Percentiles rank a stretch among this genome's conserved stretches.
These are phyloP conservation scores for Cinchona pubescens DNA, from an alignment of 257 asterid species.

Conservation along the genomic window DNA sequence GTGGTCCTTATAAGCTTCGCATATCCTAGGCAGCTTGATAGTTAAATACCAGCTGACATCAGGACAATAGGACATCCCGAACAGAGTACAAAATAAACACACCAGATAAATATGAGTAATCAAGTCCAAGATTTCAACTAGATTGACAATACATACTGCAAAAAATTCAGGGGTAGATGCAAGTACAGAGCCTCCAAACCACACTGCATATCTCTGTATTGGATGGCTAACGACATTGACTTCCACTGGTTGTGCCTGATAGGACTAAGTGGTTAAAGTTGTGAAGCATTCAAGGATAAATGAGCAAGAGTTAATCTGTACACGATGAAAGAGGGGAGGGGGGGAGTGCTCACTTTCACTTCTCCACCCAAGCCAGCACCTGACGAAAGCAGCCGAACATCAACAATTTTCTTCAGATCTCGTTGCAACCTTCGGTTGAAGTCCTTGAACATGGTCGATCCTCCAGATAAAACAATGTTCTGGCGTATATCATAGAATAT, in stretches of 20 bases:
- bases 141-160: constrained; percentile 46
- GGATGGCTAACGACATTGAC: constrained; percentile 93
- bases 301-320: background rate
- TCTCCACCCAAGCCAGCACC: constrained; percentile 64
- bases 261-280: constrained; percentile 20
- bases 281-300: constrained; percentile 14
- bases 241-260: constrained; percentile 85
- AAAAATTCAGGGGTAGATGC: constrained; percentile 94
- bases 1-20: background rate
- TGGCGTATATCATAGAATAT: constrained; percentile 33
- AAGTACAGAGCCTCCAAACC: constrained; percentile 98
- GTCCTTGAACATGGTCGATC: constrained; percentile 96
- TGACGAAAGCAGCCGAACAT: constrained; percentile 73
- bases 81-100: too few relatives aligned
- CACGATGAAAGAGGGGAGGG: background rate
- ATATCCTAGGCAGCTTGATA: background rate
- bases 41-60: background rate
- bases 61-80: background rate
- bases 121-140: constrained; percentile 8
- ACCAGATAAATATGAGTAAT: constrained; percentile 10
- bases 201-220: constrained; percentile 91
- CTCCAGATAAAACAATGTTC: constrained; percentile 94
- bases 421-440: constrained; percentile 85
- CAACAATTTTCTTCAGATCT: constrained; percentile 82
- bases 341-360: constrained; percentile 50